Conservation (phyloP, 2,329 filamentous ascomycete genomes). For the Aspergillus vadensis region DNA sequence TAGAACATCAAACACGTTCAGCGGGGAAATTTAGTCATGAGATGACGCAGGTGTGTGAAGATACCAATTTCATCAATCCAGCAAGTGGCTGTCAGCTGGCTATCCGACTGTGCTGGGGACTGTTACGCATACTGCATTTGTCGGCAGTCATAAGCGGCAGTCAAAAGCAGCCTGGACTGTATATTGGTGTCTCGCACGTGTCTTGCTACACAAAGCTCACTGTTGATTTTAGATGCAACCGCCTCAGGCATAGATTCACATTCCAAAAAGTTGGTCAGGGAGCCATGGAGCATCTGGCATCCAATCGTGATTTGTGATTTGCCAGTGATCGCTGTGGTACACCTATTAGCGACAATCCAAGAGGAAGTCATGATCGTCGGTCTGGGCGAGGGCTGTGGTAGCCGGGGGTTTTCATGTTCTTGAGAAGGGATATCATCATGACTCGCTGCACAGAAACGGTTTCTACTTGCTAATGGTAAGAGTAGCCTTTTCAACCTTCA, state of each 20-base stretch:
- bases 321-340: conserved; percentile 75
- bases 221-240: conserved; percentile 62
- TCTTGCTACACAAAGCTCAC: conserved; percentile 54
- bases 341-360: conserved; percentile 74
- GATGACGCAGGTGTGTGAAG: conserved; percentile 52
- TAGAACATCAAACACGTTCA: conserved; percentile 31
- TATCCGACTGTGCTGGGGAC: conserved; percentile 53
- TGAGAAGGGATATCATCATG: conserved; percentile 61
- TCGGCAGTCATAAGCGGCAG: conserved; percentile 54
- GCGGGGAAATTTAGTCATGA: conserved; percentile 23
- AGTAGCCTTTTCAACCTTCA: background rate
- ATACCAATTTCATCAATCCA: conserved; percentile 57
- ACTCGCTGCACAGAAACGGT: conserved; percentile 55
- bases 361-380: conserved; percentile 81
- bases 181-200: conserved; percentile 57
- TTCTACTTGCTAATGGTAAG: conserved; percentile 58
- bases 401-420: conserved; percentile 49
- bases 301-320: conserved; percentile 55
- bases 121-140: conserved; percentile 52
- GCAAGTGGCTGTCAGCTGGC: conserved; percentile 55
- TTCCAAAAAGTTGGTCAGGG: conserved; percentile 68
- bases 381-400: conserved; percentile 60
- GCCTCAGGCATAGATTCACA: conserved; percentile 65
- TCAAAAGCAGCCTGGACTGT: conserved; percentile 49
- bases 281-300: conserved; percentile 65